Percentiles rank a stretch among this genome's conserved stretches.
Evolutionary conservation across 2,329 filamentous ascomycete species (phyloP).

Genomic region (Penicillium sp.): DNA sequence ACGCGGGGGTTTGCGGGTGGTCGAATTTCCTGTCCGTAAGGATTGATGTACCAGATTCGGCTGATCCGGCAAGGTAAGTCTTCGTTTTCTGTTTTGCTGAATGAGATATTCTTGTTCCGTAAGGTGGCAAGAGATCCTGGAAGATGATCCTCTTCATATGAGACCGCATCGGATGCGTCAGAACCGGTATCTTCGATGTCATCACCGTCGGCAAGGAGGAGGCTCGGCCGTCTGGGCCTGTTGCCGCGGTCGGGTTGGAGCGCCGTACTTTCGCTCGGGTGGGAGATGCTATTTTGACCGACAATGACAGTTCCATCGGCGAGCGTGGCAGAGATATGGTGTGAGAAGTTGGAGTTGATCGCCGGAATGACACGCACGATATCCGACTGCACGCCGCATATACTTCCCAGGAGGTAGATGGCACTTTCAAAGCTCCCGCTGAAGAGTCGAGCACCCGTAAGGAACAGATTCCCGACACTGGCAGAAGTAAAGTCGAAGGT

Average conservation of each 20-base stretch:
- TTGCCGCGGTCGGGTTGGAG: conserved; percentile 35
- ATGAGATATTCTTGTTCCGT: conserved; percentile 76
- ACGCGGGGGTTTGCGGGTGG: conserved; percentile 82
- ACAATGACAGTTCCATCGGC: conserved; percentile 76
- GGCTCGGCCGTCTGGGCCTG: conserved; percentile 35
- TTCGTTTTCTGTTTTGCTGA: conserved; percentile 78
- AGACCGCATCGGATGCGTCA: conserved; percentile 36
- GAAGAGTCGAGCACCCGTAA: conserved; percentile 85
- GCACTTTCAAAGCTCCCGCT: conserved; percentile 90
- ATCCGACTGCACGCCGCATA: conserved; percentile 76
- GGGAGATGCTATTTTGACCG: conserved; percentile 90
- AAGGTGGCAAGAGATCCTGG: conserved; percentile 74
- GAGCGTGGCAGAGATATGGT: conserved; percentile 87
- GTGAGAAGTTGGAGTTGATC: conserved; percentile 92
- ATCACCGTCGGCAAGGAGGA: conserved; percentile 39
- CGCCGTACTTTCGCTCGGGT: conserved; percentile 70
- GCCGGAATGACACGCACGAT: conserved; percentile 80
- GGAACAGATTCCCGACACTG: conserved; percentile 76
- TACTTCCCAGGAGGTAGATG: conserved; percentile 84
- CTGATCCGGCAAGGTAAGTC: conserved; percentile 77
- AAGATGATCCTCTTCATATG: conserved; percentile 50
- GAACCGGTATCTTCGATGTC: conserved; percentile 35
- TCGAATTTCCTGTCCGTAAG: conserved; percentile 93
- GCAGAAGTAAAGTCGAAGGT: conserved; percentile 77
- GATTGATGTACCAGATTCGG: conserved; percentile 95